Base-by-base conservation (phyloP, 495 filamentous ascomycete species). In the Aspergillus steynii region DNA sequence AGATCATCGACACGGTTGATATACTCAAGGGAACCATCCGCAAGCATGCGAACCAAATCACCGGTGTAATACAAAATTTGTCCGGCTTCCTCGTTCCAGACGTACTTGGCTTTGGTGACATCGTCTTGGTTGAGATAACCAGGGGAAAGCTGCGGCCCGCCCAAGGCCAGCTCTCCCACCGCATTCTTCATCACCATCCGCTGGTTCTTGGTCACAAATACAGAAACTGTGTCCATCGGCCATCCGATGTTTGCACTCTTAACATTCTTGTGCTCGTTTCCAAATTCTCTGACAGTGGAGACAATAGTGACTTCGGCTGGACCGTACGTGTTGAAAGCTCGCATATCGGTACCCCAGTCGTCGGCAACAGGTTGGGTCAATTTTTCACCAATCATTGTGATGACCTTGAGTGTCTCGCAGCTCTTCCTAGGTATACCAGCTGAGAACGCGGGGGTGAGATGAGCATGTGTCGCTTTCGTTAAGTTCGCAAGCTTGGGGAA, bases 361-460 rank as follows among this genome's bases (percentile, higher is more conserved):
- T 77, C 72, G 15, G 74, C 74, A 15, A 77, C 72, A 56, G 57
- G 26, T 45, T 72, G 74, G n/a, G 93, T 96, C 74, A 97, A 81
- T 80, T 96, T 96, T 85, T 97, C 93, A 53, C 93, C 93, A 69
- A 97, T 97, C 58, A 91, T 95, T 31, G 92, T 96, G 88, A 97
- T 96, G 71, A 97, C 93, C 29, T 74, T 62, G 3, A 77, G 61
- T 1, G 69, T 77, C 32, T 69, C 62, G 56, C 74, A 77, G 42
- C 42, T 51, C 29, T 70, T 59, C 53, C 74, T 58, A 1, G 65
- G 59, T 26, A 77, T 58, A 9, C 67, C 72, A 8, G 74, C 69
- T 8, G 71, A 64, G 53, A 75, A 77, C 3, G 74, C 73, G 12
- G 74, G 74, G 6, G 74, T 77, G 28, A 77, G 65, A 62, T 77